Evolutionary conservation across 495 filamentous ascomycete genomes (phyloP), one percentile per base, ranked within the genome.

Genomic region (Lepidopterella palustris): DNA sequence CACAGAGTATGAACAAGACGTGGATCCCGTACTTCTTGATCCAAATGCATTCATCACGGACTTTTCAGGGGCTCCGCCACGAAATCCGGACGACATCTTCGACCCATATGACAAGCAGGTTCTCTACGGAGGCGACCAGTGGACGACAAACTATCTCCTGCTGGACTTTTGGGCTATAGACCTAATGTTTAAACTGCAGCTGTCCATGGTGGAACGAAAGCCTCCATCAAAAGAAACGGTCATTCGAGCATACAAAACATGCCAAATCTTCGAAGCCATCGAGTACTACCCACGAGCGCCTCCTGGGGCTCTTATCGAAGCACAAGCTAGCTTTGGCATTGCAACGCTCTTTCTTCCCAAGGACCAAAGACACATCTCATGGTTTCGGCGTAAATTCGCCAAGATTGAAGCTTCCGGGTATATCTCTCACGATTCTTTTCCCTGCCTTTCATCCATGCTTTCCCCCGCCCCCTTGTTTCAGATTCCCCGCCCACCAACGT

Each of bases 401-500:
- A 71, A 80, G 56, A 78, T 96, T 57, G 93, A 98, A 72, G 77
- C 80, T 60, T 76, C 84, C 68, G 93, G 93, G 93, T 97, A 73
- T 76, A 90, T 79, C 51, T 52, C 40, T n/a, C 32, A 25, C 39
- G 24, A 47, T 25, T n/a, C 27, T 58, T 21, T 18, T 13, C 48
- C 28, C 45, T 53, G 18, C 15, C 5, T 18, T 25, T n/a, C n/a
- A 13, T 20, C 45, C 20, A 54, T 60, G 26, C 52, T 24, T 32
- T 29, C n/a, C 23, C 24, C 4, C 26, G 3, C 21, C 45, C 35
- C 23, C 21, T 20, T 29, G 25, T 28, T 66, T 35, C 57, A 21
- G 26, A 55, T 58, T 58, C 60, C 51, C 27, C 53, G n/a, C 47
- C 20, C 20, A 24, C 15, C 23, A 50, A 1, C 47, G 24, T 15